A percentile compares a stretch with the other conserved stretches of the same genome.
Evolutionary conservation across 257 asterid genomes (phyloP).

Genomic region (Solanum lignicaule): DNA sequence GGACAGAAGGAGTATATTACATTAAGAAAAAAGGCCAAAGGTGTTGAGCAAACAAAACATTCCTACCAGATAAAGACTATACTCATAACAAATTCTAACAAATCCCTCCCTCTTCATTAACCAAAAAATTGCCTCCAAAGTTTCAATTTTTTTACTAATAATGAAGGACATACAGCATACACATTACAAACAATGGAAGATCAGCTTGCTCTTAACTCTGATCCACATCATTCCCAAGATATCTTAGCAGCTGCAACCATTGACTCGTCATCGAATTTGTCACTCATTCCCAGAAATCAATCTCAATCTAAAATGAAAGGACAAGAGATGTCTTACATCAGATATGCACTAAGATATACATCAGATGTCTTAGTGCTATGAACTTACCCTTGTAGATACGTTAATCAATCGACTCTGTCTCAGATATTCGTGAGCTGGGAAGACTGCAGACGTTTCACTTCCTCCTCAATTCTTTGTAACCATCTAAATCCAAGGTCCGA

Average conservation of each 20-base stretch:
- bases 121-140: background rate
- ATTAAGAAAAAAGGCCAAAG: background rate
- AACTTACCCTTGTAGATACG: background rate
- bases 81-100: background rate
- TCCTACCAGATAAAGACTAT: background rate
- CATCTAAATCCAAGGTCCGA: slow-evolving; percentile 87
- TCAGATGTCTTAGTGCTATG: background rate
- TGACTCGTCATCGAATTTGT: slow-evolving; percentile 38
- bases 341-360: background rate
- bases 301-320: slow-evolving; percentile 28
- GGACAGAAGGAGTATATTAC: too few relatives aligned
- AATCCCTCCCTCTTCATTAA: background rate
- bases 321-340: background rate
- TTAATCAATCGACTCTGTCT: background rate
- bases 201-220: slow-evolving; percentile 17
- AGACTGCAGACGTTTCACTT: slow-evolving; percentile 32
- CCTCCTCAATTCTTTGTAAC: slow-evolving; percentile 62
- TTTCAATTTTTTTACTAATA: background rate
- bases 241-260: slow-evolving; percentile 47
- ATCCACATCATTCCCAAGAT: slow-evolving; percentile 26
- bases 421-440: background rate
- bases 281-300: slow-evolving; percentile 37
- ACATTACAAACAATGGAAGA: background rate
- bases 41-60: slow-evolving; percentile 1
- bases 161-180: background rate